Percentiles rank a stretch among this genome's conserved stretches.
These are phyloP conservation scores for Mycosphaerella sp. DNA, from an alignment of 2,329 filamentous ascomycete species.

Conservation along the genomic window DNA sequence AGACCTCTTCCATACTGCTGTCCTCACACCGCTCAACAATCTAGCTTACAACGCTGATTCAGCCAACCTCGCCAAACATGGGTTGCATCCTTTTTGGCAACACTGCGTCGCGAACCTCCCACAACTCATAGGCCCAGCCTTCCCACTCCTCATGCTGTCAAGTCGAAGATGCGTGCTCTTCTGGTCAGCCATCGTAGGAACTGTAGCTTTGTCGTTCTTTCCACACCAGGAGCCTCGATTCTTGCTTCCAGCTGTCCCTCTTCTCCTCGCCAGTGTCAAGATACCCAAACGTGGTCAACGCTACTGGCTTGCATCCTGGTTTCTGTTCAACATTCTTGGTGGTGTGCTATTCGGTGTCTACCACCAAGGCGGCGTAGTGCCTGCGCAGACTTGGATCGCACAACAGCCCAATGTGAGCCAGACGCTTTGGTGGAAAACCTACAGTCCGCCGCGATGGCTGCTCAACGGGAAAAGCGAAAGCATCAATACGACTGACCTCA, in stretches of 20 bases:
- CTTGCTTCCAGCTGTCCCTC: constrained; percentile 64
- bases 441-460: constrained; percentile 74
- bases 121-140: constrained; percentile 47
- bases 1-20: constrained; percentile 51
- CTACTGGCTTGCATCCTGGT: constrained; percentile 44
- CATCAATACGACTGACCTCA: constrained; percentile 64
- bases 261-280: constrained; percentile 67
- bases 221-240: constrained; percentile 78
- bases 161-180: constrained; percentile 57
- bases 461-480: constrained; percentile 68
- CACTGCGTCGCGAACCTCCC: constrained; percentile 48
- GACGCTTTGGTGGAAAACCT: constrained; percentile 80
- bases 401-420: constrained; percentile 60
- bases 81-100: constrained; percentile 49
- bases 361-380: constrained; percentile 72
- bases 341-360: constrained; percentile 73
- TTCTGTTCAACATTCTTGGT: constrained; percentile 61
- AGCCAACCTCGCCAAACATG: constrained; percentile 47
- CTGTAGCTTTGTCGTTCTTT: constrained; percentile 64
- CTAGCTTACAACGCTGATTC: constrained; percentile 46
- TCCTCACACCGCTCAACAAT: constrained; percentile 50
- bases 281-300: constrained; percentile 49
- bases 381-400: constrained; percentile 67
- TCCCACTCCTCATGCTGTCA: constrained; percentile 40
- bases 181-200: constrained; percentile 66